Base-by-base conservation (phyloP, 352 stramenopile species). In the Peronosclerospora sorghi region DNA sequence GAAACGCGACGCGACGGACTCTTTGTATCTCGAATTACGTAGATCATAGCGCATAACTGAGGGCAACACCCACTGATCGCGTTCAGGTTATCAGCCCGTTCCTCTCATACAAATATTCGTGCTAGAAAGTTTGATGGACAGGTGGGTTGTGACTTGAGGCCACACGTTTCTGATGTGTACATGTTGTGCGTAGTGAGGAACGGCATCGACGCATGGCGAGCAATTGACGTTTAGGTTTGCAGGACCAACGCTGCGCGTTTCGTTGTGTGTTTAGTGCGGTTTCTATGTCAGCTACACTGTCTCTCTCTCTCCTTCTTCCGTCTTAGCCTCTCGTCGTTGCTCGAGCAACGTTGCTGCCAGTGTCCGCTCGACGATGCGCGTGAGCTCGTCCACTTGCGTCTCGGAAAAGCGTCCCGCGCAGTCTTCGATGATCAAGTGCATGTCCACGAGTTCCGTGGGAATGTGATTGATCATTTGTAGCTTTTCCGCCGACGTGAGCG, bases 401-500 rank as follows among this genome's bases (percentile, higher is more conserved):
- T 91, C 75, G 10, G 62, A 68, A 51, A 88, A 86, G 54, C 79
- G 73, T 29, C 66, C 68, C 14, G 76, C 73, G 47, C 79, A 91
- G 65, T 91, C 79, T 48, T 91, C 79, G 18, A 91, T 57, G 45
- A 91, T 83, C 43, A 91, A 45, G 34, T 91, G 79, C 34, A 88
- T 70, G 55, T 91, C 79, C 43, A 91, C 76, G 20, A 91, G 73
- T 58, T 88, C 79, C 34, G 61, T 77, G 17, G 79, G 79, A 23
- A 84, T 62, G 49, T 88, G 75, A 55, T 91, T 91, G 42, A 91
- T 76, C 52, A 91, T 83, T 59, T 91, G 79, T 35, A 91, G 67
- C 68, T 81, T 85, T 61, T 91, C 79, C 1, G 62, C 57, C 19
- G 75, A 57, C 36, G 67, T 76, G 14, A 91, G 67, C 35, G 56